These are phyloP conservation scores for Septoria linicola DNA, from an alignment of 2,329 filamentous ascomycete genomes.

Conservation along the genomic window DNA sequence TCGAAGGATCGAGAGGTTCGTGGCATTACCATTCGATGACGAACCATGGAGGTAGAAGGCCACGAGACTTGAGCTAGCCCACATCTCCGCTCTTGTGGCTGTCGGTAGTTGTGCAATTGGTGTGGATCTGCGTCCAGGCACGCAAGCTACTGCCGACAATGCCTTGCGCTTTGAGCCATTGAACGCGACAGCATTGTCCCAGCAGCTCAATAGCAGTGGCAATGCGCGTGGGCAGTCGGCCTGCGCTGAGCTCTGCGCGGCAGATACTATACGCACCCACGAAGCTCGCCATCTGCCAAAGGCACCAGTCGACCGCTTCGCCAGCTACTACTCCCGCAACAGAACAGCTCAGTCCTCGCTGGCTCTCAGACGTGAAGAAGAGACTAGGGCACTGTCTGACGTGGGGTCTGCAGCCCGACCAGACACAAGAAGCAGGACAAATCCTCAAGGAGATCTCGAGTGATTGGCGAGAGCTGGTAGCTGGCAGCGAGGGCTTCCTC, in stretches of 20 bases:
- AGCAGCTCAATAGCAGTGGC: neutral
- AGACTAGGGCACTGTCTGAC: slow-evolving; percentile 72
- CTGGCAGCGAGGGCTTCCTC: slow-evolving; percentile 73
- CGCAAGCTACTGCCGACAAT: neutral
- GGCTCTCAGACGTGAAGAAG: slow-evolving; percentile 66
- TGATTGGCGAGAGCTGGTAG: slow-evolving; percentile 71
- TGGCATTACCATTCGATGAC: neutral
- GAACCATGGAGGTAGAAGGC: neutral
- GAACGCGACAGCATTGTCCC: neutral
- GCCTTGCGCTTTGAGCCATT: neutral
- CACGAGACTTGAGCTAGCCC: neutral
- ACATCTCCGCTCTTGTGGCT: neutral
- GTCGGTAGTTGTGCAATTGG: neutral
- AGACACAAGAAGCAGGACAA: slow-evolving; percentile 57
- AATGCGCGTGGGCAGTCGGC: slow-evolving; percentile 1
- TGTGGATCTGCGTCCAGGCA: neutral
- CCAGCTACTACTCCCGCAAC: slow-evolving; percentile 30
- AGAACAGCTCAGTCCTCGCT: slow-evolving; percentile 53
- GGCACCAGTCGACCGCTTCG: slow-evolving; percentile 9
- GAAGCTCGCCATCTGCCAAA: no score
- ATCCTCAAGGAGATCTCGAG: slow-evolving; percentile 60
- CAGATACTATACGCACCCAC: neutral
- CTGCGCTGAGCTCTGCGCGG: neutral
- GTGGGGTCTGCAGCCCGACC: slow-evolving; percentile 64
- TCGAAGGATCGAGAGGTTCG: neutral